Evolutionary conservation across 2,329 filamentous ascomycete species (phyloP), one percentile per base, ranked within the genome.

Genomic region (Madurella mycetomatis): DNA sequence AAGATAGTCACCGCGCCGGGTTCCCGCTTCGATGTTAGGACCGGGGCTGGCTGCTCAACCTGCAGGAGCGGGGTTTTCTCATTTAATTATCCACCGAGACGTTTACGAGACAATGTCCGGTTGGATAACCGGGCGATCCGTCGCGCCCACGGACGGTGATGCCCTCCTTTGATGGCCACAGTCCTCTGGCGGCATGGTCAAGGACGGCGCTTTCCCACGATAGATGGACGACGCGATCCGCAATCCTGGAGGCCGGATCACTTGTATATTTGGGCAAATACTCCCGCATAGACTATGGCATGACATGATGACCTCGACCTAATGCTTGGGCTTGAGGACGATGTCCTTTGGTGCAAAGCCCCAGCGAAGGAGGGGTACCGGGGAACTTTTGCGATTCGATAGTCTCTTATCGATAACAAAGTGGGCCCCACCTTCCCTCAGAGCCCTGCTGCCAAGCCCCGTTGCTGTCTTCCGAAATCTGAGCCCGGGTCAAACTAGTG

Each of bases 371-470:
- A 25, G 25, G 25, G 25, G 25, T 25, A 7, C 25, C 7, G 25
- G n/a, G n/a, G n/a, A 12, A 45, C 43, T 37, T 9, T 2, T 2
- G 13, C 34, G 11, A 12, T 11, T 4, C 34, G 13, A 37, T 18
- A 25, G 7, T 25, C 25, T 7, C n/a, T 49, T 56, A 56, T 56
- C 54, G 54, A 56, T 56, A 53, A 49, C 30, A 11, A 3, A n/a
- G n/a, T 3, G 2, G 12, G 40, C 8, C 40, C 48, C 44, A 30
- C 41, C 12, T 39, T 7, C 2, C n/a, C 34, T 4, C 8, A 13
- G 8, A 5, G 1, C 34, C 41, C 25, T 47, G 31, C 39, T 45
- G 57, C 58, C 53, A 60, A 58, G 54, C 30, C 44, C 13, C 5
- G 5, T 25, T 4, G 25, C 25, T 7, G 25, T 25, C 25, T 25